Percentiles rank a stretch among this genome's conserved stretches.
These are phyloP conservation scores for Aspergillus carbonarius DNA, from an alignment of 2,329 filamentous ascomycete genomes.

Conservation along the genomic window DNA sequence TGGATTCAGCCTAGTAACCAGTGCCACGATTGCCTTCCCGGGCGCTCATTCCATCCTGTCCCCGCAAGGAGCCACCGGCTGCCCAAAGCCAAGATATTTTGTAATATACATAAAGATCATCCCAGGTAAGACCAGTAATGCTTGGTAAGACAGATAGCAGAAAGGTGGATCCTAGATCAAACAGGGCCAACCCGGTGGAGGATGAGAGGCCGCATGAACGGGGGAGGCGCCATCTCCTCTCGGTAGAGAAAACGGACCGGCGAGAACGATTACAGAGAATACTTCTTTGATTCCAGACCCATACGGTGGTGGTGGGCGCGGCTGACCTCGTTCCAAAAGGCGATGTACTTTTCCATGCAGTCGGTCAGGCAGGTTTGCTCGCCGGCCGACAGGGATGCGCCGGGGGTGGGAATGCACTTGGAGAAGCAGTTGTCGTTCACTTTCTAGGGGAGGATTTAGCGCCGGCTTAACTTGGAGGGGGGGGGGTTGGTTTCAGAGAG, in stretches of 20 bases:
- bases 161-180: background rate
- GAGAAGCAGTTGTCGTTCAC: conserved; percentile 80
- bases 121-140: background rate
- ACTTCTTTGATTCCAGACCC: conserved; percentile 58
- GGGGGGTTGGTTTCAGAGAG: background rate
- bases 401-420: conserved; percentile 69
- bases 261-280: conserved; percentile 21
- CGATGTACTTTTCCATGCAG: conserved; percentile 85
- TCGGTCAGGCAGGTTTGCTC: conserved; percentile 70
- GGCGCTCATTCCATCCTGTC: background rate
- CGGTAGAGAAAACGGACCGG: too few species aligned
- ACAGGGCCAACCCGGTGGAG: background rate
- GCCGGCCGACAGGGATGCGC: conserved; percentile 62
- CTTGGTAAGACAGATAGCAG: background rate
- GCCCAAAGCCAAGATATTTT: background rate
- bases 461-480: background rate
- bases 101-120: background rate
- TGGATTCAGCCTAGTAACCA: background rate
- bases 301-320: conserved; percentile 61
- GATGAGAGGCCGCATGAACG: background rate
- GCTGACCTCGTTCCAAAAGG: conserved; percentile 74
- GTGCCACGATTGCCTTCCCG: background rate
- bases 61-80: background rate
- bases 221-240: too few species aligned
- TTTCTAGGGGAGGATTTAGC: conserved; percentile 54